Percentiles rank a stretch among this genome's conserved stretches.
phyloP scores from a whole-genome alignment of 2,329 filamentous ascomycete species.

The Xenoacremonium recifei region DNA sequence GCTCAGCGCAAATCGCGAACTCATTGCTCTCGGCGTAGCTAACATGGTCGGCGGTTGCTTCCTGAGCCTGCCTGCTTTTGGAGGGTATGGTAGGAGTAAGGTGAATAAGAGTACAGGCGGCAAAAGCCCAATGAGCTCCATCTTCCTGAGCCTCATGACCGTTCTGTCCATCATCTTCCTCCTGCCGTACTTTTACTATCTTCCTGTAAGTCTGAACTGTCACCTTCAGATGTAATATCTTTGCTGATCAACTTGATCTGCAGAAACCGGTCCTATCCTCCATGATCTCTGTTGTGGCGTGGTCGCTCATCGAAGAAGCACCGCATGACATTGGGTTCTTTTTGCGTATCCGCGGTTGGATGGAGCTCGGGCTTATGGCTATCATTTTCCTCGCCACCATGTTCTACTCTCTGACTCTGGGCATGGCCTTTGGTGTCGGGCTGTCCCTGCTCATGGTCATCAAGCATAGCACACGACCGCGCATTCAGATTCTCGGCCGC shows the following conservation, averaged over 20 bases:
- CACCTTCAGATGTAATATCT: not conserved
- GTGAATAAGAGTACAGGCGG: conserved; percentile 91
- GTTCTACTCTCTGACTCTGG: conserved; percentile 90
- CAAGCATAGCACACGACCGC: conserved; percentile 83
- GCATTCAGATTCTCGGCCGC: conserved; percentile 93
- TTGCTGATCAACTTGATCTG: not conserved
- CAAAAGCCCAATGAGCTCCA: conserved; percentile 88
- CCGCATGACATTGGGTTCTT: conserved; percentile 93
- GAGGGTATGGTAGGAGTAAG: conserved; percentile 93
- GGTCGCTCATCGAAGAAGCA: conserved; percentile 90
- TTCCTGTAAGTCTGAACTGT: conserved; percentile 66
- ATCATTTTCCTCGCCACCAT: conserved; percentile 90
- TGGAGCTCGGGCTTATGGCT: conserved; percentile 81
- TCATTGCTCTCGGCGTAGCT: conserved; percentile 85
- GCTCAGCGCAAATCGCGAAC: conserved; percentile 86
- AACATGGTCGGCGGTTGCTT: conserved; percentile 93
- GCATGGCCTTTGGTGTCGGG: conserved; percentile 91
- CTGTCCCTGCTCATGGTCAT: conserved; percentile 88
- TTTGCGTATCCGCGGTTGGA: conserved; percentile 78
- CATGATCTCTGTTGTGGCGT: conserved; percentile 95
- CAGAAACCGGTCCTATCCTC: conserved; percentile 90
- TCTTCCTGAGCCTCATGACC: conserved; percentile 81
- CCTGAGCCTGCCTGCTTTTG: conserved; percentile 90
- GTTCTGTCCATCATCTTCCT: conserved; percentile 78
- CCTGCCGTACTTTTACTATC: conserved; percentile 88